Conservation (phyloP, 2,329 filamentous ascomycete species). For the Aspergillus tamarii region DNA sequence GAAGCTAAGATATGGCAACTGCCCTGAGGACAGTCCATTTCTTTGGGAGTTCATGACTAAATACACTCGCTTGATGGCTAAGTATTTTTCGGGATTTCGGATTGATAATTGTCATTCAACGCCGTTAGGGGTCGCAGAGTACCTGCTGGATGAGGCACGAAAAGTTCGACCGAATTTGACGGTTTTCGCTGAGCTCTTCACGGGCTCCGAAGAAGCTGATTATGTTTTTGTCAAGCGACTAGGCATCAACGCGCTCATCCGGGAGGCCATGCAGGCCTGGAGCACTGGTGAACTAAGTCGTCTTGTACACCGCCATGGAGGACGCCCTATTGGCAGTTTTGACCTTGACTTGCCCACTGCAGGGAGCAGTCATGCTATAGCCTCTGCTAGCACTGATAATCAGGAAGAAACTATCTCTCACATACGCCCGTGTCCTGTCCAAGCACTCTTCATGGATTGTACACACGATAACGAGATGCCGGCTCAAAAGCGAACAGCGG, state of each 20-base stretch:
- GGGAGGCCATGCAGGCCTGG: slow-evolving; percentile 99
- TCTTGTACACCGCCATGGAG: slow-evolving; percentile 89
- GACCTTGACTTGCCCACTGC: slow-evolving; percentile 84
- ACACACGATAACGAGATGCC: slow-evolving; percentile 98
- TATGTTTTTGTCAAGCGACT: slow-evolving; percentile 94
- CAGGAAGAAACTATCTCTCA: slow-evolving; percentile 69
- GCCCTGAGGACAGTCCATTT: slow-evolving; percentile 83
- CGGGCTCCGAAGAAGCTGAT: slow-evolving; percentile 92
- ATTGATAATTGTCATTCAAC: slow-evolving; percentile 99
- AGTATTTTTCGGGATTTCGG: slow-evolving; percentile 91
- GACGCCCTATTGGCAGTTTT: slow-evolving; percentile 93
- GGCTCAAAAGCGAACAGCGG: slow-evolving; percentile 89
- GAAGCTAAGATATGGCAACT: slow-evolving; percentile 85
- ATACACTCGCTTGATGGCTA: slow-evolving; percentile 89
- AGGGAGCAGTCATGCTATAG: slow-evolving; percentile 53
- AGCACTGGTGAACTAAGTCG: slow-evolving; percentile 89
- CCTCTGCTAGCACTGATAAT: slow-evolving; percentile 33
- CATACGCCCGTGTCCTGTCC: slow-evolving; percentile 85
- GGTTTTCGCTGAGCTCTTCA: slow-evolving; percentile 93
- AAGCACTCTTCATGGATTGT: slow-evolving; percentile 98
- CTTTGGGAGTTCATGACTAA: slow-evolving; percentile 95
- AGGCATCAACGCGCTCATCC: slow-evolving; percentile 86
- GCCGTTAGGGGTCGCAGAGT: slow-evolving; percentile 89
- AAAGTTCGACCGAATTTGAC: slow-evolving; percentile 84
- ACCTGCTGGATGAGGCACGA: slow-evolving; percentile 92